phyloP scores from a whole-genome alignment of 2,329 filamentous ascomycete genomes.

The Penicillium vulpinum region DNA sequence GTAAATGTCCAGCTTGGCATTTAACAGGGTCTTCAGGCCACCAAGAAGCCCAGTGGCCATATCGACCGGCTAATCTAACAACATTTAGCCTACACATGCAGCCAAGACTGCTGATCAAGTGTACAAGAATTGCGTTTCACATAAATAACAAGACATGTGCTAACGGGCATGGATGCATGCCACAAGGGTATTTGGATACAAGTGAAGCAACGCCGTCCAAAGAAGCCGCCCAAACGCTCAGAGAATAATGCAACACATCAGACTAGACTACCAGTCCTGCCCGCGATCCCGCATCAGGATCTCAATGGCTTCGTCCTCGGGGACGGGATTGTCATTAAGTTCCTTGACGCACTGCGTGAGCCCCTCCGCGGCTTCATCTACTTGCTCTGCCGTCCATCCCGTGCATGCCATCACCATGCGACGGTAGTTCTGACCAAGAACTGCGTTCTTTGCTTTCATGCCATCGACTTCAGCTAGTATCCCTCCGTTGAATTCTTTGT shows the following conservation, averaged over 20 bases:
- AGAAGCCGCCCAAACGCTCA: constrained; percentile 23
- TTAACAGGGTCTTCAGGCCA: background rate
- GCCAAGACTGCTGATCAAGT: constrained; percentile 1
- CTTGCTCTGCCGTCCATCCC: constrained; percentile 70
- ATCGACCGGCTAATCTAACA: constrained; percentile 12
- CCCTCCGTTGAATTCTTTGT: constrained; percentile 66
- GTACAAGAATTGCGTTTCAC: constrained; percentile 14
- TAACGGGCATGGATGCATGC: constrained; percentile 19
- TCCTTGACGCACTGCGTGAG: constrained; percentile 81
- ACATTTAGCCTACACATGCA: constrained; percentile 17
- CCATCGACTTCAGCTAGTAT: constrained; percentile 67
- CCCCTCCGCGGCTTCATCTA: constrained; percentile 77
- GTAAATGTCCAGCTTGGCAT: constrained; percentile 2
- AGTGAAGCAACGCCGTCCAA: constrained; percentile 21
- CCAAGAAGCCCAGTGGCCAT: background rate
- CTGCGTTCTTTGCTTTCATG: constrained; percentile 75
- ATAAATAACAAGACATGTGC: constrained; percentile 21
- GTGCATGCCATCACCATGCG: constrained; percentile 87
- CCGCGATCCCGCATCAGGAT: constrained; percentile 48
- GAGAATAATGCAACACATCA: constrained; percentile 9
- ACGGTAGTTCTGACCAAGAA: constrained; percentile 83
- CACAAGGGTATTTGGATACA: constrained; percentile 26
- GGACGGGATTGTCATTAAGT: constrained; percentile 62
- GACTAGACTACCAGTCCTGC: constrained; percentile 42
- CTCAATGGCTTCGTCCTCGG: constrained; percentile 47